phyloP scores from a whole-genome alignment of 331 rosid genomes.

The Pyrus hybrid region DNA sequence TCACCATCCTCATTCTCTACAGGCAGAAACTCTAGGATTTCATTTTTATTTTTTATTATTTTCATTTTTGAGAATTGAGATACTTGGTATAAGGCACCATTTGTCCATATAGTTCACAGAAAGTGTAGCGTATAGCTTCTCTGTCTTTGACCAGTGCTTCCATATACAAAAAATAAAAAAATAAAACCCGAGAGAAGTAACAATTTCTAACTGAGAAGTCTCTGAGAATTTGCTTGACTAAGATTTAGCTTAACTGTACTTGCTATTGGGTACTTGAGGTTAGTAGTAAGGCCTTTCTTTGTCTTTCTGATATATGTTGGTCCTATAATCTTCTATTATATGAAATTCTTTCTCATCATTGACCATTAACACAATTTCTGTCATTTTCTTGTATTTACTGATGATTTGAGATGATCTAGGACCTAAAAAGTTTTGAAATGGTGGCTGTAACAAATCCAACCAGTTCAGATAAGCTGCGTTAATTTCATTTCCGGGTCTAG shows the following conservation, averaged over 20 bases:
- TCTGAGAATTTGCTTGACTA: background rate
- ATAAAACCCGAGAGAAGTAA: background rate
- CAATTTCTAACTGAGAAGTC: background rate
- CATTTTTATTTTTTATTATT: background rate
- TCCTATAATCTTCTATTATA: background rate
- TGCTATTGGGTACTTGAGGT: background rate
- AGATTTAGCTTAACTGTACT: background rate
- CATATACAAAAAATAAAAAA: no score
- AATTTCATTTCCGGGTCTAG: constrained; percentile 8
- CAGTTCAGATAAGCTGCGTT: background rate
- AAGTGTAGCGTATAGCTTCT: background rate
- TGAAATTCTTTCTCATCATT: background rate
- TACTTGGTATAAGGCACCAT: background rate
- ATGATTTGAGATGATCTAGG: constrained; percentile 7
- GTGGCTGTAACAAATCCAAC: constrained; percentile 3
- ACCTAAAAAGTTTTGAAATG: constrained; percentile 1
- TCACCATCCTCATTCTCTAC: background rate
- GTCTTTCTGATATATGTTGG: background rate
- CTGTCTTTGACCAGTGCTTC: background rate
- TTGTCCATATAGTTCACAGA: background rate
- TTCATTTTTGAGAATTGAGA: background rate
- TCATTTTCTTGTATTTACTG: background rate
- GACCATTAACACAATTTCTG: background rate
- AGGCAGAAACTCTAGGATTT: background rate
- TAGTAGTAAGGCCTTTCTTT: background rate